Conservation (phyloP, 495 filamentous ascomycete species). For the Hypoxylon fuscum region DNA sequence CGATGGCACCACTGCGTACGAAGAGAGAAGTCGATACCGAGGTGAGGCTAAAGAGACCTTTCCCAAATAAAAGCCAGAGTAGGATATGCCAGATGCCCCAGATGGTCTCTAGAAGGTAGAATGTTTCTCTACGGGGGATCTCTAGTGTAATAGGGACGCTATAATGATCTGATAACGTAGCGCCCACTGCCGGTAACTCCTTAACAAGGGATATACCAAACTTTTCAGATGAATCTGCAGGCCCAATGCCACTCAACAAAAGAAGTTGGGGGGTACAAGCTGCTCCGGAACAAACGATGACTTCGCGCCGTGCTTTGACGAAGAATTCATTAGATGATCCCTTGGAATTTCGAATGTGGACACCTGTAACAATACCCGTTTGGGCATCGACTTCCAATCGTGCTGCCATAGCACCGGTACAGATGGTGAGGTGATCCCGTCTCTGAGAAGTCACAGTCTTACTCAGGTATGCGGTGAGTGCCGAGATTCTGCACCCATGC, state of each 20-base stretch:
- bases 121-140: constrained; percentile 33
- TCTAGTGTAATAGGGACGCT: constrained; percentile 37
- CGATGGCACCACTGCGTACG: constrained; percentile 30
- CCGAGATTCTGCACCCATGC: constrained; percentile 26
- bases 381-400: constrained; percentile 23
- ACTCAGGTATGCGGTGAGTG: constrained; percentile 34
- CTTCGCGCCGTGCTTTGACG: constrained; percentile 36
- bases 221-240: constrained; percentile 50
- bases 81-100: constrained; percentile 33
- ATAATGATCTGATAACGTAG: constrained; percentile 35
- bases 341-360: constrained; percentile 16
- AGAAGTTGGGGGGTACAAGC: constrained; percentile 39
- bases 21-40: constrained; percentile 29
- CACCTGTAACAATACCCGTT: constrained; percentile 16
- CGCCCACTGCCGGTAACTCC: constrained; percentile 32
- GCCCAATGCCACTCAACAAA: constrained; percentile 44
- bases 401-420: constrained; percentile 36
- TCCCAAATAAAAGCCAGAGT: constrained; percentile 34
- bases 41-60: constrained; percentile 23
- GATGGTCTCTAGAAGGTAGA: constrained; percentile 25
- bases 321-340: constrained; percentile 6
- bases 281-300: constrained; percentile 37
- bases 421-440: constrained; percentile 25
- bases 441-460: constrained; percentile 18
- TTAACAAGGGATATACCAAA: constrained; percentile 73